Conservation (phyloP, 495 filamentous ascomycete genomes). For the Podospora anserina region DNA sequence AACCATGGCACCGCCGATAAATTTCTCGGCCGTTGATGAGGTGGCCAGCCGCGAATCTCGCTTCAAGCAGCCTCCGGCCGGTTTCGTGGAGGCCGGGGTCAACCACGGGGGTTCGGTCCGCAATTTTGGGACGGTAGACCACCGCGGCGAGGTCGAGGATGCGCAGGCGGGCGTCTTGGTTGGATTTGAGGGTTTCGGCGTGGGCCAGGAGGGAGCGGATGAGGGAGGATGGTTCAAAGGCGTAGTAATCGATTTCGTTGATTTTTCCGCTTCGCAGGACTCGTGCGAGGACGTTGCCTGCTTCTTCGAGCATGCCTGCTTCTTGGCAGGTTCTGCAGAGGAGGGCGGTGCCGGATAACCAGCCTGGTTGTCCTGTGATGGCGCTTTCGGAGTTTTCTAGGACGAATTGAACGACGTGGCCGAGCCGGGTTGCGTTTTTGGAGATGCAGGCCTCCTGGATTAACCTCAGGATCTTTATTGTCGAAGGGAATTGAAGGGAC, state of each 20-base stretch:
- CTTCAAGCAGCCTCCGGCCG: constrained; percentile 33
- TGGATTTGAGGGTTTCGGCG: constrained; percentile 10
- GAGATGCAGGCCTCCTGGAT: constrained; percentile 23
- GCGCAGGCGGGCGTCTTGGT: not conserved
- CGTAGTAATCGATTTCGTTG: constrained; percentile 34
- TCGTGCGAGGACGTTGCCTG: constrained; percentile 30
- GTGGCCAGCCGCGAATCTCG: constrained; percentile 21
- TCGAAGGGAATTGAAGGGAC: not conserved
- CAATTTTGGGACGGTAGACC: constrained; percentile 30
- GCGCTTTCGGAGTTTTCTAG: constrained; percentile 18
- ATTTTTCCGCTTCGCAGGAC: constrained; percentile 31
- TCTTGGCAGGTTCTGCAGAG: constrained; percentile 39
- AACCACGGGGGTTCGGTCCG: constrained; percentile 7
- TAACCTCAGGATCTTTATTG: constrained; percentile 17
- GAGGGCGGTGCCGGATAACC: constrained; percentile 35
- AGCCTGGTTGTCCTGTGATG: not conserved
- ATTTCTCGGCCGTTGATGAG: constrained; percentile 22
- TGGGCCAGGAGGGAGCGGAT: constrained; percentile 30
- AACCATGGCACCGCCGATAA: constrained; percentile 31
- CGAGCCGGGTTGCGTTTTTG: constrained; percentile 21
- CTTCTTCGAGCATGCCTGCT: constrained; percentile 29
- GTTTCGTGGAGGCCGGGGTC: constrained; percentile 22
- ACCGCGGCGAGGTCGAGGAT: constrained; percentile 29
- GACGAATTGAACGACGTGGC: constrained; percentile 25
- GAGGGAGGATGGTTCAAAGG: constrained; percentile 33